phyloP scores from a whole-genome alignment of 2,329 filamentous ascomycete genomes.

The Phialophora expanda region DNA sequence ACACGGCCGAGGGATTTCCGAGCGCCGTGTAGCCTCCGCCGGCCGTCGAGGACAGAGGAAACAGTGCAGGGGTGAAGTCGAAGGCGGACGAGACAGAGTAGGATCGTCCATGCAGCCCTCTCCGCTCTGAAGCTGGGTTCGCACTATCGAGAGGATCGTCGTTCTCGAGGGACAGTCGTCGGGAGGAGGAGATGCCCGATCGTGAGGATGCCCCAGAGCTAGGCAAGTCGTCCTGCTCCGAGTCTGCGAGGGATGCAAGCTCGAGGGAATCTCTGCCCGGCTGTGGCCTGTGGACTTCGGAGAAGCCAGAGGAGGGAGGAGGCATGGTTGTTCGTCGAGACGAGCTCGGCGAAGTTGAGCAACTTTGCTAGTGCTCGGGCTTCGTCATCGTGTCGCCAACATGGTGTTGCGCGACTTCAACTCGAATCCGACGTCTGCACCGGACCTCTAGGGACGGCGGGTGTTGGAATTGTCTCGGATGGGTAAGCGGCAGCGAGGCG shows the following conservation, averaged over 20 bases:
- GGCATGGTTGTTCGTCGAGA: slow-evolving; percentile 23
- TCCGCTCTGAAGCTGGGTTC: slow-evolving; percentile 57
- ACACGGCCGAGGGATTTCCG: slow-evolving; percentile 70
- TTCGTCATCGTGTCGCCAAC: slow-evolving; percentile 4
- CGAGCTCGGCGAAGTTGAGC: slow-evolving; percentile 4
- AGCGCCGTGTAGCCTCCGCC: slow-evolving; percentile 81
- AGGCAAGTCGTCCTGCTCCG: slow-evolving; percentile 64
- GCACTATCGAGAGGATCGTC: slow-evolving; percentile 72
- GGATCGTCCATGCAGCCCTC: slow-evolving; percentile 64
- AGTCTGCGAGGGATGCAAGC: slow-evolving; percentile 90
- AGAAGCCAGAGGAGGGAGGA: slow-evolving; percentile 33
- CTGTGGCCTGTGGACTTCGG: slow-evolving; percentile 35
- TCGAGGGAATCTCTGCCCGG: slow-evolving; percentile 87
- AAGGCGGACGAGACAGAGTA: slow-evolving; percentile 94
- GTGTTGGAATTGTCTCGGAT: background rate
- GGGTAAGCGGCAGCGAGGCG: background rate
- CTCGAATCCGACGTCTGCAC: background rate
- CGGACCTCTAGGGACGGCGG: background rate
- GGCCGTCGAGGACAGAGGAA: slow-evolving; percentile 84
- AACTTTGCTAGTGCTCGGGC: slow-evolving; percentile 1
- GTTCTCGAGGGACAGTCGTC: slow-evolving; percentile 83
- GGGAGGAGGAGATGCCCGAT: slow-evolving; percentile 90
- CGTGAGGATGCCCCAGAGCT: slow-evolving; percentile 72
- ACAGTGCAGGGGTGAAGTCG: slow-evolving; percentile 91
- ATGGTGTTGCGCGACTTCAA: background rate